Evolutionary conservation across 2,329 filamentous ascomycete genomes (phyloP), one percentile per base, ranked within the genome.

Genomic region (Botryotinia globosa): DNA sequence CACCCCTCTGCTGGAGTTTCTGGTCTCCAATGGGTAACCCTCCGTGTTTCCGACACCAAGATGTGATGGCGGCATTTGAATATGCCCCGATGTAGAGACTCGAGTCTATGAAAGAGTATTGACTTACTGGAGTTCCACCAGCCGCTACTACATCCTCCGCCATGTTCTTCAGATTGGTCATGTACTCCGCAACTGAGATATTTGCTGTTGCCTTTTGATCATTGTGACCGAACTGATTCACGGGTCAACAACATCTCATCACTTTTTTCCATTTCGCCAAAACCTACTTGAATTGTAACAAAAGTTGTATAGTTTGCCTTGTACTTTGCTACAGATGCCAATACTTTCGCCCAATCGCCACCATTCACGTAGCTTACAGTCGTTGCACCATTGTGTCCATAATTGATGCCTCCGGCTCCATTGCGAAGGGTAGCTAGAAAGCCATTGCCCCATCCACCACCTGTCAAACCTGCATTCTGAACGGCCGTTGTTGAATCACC

Each of bases 401-500:
- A 84, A 72, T 87, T 86, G 6, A 80, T 81, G 71, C 1, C 78
- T 78, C 51, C 63, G 20, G 70, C 70, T 29, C 63, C 54, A 22
- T 68, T 68, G 54, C 10, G 32, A 0, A 91, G 82, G 0, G 84
- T 85, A 0, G 80, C 80, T 3, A 87, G 78, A 74, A 87, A 87
- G 0, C 83, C 85, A 76, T 85, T 80, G 18, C 85, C 85, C 85
- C 85, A 87, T 18, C 84, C 82, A 62, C 79, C 79, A n/a, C 66
- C 71, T 45, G 62, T 64, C 9, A 32, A 25, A 22, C 69, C 75
- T 39, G 64, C 54, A 42, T 56, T 66, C 8, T 73, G 74, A 1
- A 68, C 54, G 9, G 81, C 81, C 0, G 70, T 84, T 1, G 83
- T 84, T 12, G 82, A 83, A 73, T 84, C 83, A 34, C 83, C 83